Conservation (phyloP, 2,329 filamentous ascomycete species). For the Aspergillus tanneri region DNA sequence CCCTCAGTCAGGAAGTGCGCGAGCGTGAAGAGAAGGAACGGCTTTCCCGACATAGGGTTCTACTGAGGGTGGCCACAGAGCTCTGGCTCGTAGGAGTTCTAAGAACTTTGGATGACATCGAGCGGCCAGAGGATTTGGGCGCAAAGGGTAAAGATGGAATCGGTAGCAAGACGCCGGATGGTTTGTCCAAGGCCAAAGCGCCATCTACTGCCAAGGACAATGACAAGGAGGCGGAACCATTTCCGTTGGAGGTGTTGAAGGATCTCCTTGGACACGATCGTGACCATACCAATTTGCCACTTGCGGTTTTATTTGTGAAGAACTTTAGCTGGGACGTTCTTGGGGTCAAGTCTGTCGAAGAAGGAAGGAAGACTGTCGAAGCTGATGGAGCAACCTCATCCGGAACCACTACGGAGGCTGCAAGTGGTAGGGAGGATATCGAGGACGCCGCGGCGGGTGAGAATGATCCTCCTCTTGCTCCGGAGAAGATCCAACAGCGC, state of each 20-base stretch:
- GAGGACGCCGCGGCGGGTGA: conserved; percentile 48
- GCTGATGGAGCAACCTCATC: conserved; percentile 70
- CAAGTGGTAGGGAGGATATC: conserved; percentile 48
- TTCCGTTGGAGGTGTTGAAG: conserved; percentile 95
- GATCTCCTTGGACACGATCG: conserved; percentile 91
- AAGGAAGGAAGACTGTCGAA: conserved; percentile 79
- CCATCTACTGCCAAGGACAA: conserved; percentile 59
- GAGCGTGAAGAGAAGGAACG: conserved; percentile 97
- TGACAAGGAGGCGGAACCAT: conserved; percentile 75
- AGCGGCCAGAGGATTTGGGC: conserved; percentile 62
- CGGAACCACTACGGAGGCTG: conserved; percentile 47
- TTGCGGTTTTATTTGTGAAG: conserved; percentile 94
- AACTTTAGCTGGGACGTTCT: conserved; percentile 94
- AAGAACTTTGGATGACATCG: conserved; percentile 71
- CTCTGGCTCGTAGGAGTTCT: conserved; percentile 91
- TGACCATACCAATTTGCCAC: conserved; percentile 84
- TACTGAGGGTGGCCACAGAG: conserved; percentile 89
- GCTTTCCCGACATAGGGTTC: conserved; percentile 76
- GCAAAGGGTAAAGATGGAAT: conserved; percentile 55
- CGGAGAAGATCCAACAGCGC: conserved; percentile 74
- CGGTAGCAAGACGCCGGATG: conserved; percentile 50
- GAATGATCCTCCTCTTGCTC: conserved; percentile 71
- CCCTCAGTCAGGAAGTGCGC: conserved; percentile 72
- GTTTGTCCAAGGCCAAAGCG: conserved; percentile 63
- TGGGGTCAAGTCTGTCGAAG: conserved; percentile 70